Base-by-base conservation (phyloP, 2,329 filamentous ascomycete species). In the Westerdykella sp. region DNA sequence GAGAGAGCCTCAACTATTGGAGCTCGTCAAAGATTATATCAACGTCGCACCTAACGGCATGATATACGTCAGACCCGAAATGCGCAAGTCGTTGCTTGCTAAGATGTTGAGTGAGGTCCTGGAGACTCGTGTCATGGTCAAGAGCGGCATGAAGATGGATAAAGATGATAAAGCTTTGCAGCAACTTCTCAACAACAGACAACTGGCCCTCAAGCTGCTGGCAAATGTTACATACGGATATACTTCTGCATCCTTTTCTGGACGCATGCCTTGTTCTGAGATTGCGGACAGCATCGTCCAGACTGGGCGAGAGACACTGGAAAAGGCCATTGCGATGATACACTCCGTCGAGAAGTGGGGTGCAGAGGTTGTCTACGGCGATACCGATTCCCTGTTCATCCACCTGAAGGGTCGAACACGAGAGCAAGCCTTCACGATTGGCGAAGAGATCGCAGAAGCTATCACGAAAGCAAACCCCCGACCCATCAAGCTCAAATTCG, bases 181-280 rank as follows among this genome's bases (percentile, higher is more conserved):
- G 57, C 83, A 85, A 48, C 77, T 97, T 11, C 74, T 97, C 14
- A 94, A 98, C 70, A 95, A 96, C 64, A 77, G 93, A 58, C 93
- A 98, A 57, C 74, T 98, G 3, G 93, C 93, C 0, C 76, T 98
- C 21, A 98, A 98, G 63, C 75, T 98, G 6, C 87, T 98, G 32
- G 93, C 93, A n/a, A 98, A 98, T 56, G 93, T 98, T 53, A 98
- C 93, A 0, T 98, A 98, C 59, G 93, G 93, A 10, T 98, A 98
- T 68, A 93, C 93, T 0, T 97, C 93, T 2, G 93, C 93, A 0
- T 94, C 88, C 0, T 98, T 96, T 66, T 97, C 91, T 0, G 93
- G 93, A 0, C 81, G 93, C 18, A 97, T 98, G 93, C 93, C 93
- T 0, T 98, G 93, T 65, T 88, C 89, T 1, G 93, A 98, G 66